Evolutionary conservation across 768 basidiomycete genomes (phyloP).

Genomic region (Kwoniella sp.): DNA sequence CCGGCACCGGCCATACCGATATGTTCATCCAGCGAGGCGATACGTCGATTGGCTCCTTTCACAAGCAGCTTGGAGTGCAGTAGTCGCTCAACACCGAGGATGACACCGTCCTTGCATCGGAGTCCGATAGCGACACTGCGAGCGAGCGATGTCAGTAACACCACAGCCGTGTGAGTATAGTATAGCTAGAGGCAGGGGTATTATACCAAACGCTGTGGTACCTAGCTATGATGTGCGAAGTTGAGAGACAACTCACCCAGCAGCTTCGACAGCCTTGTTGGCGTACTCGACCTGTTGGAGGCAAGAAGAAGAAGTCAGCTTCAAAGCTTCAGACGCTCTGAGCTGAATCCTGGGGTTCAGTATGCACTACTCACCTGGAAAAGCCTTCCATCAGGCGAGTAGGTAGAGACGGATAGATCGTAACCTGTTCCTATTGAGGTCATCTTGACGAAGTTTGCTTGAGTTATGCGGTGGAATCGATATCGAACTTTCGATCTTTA

Average conservation of each 20-base stretch:
- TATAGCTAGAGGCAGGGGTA: no score
- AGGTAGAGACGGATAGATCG: constrained; percentile 63
- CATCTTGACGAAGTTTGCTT: constrained; percentile 61
- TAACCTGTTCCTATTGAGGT: constrained; percentile 99
- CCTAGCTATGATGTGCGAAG: no score
- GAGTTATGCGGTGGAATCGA: neutral
- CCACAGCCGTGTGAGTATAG: no score
- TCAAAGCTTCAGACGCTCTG: no score
- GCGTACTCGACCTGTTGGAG: constrained; percentile 90
- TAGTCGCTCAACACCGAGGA: constrained; percentile 97
- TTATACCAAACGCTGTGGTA: no score
- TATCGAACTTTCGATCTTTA: no score
- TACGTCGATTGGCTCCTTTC: constrained; percentile 86
- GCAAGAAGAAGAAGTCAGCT: constrained; percentile 10
- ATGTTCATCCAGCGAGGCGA: constrained; percentile 89
- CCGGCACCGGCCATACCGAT: constrained; percentile 93
- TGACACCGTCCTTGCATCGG: constrained; percentile 88
- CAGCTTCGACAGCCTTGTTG: constrained; percentile 97
- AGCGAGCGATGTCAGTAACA: neutral
- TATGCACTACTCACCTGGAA: constrained; percentile 81
- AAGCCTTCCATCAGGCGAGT: constrained; percentile 87
- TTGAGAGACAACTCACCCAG: constrained; percentile 66
- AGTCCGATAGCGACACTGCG: constrained; percentile 91
- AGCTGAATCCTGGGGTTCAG: no score
- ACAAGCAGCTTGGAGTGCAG: constrained; percentile 94